phyloP scores from a whole-genome alignment of 2,329 filamentous ascomycete species.

The Coleophoma eucalyptorum region DNA sequence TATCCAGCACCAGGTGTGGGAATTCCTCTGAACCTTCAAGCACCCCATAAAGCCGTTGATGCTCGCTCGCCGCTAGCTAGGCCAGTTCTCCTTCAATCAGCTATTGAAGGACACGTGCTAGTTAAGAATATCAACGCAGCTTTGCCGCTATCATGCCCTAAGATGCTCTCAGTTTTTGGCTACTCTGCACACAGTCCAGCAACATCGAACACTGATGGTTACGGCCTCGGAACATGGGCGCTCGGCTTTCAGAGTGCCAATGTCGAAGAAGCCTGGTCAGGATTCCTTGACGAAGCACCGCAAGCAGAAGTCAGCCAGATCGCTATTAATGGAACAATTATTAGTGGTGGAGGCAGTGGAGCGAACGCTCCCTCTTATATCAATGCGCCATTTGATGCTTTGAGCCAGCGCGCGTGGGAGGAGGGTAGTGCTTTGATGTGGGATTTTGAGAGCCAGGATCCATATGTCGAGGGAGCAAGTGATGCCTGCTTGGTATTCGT shows the following conservation, averaged over 20 bases:
- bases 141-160: constrained; percentile 46
- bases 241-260: constrained; percentile 1
- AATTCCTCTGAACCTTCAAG: constrained; percentile 42
- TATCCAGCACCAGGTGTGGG: constrained; percentile 37
- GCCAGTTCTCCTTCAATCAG: constrained; percentile 46
- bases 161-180: constrained; percentile 54
- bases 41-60: constrained; percentile 47
- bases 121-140: constrained; percentile 55
- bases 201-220: background rate
- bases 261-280: background rate
- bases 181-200: constrained; percentile 36
- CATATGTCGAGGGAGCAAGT: constrained; percentile 38
- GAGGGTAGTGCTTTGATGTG: constrained; percentile 54
- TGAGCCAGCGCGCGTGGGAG: constrained; percentile 43
- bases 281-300: background rate
- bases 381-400: constrained; percentile 49
- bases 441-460: constrained; percentile 47
- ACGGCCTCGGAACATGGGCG: background rate
- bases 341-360: constrained; percentile 43
- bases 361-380: constrained; percentile 41
- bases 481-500: constrained; percentile 66
- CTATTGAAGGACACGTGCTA: constrained; percentile 59
- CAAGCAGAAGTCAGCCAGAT: constrained; percentile 22
- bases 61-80: constrained; percentile 46
- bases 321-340: constrained; percentile 41